These are phyloP conservation scores for Periconia macrospinosa DNA, from an alignment of 2,329 filamentous ascomycete genomes.

Conservation along the genomic window DNA sequence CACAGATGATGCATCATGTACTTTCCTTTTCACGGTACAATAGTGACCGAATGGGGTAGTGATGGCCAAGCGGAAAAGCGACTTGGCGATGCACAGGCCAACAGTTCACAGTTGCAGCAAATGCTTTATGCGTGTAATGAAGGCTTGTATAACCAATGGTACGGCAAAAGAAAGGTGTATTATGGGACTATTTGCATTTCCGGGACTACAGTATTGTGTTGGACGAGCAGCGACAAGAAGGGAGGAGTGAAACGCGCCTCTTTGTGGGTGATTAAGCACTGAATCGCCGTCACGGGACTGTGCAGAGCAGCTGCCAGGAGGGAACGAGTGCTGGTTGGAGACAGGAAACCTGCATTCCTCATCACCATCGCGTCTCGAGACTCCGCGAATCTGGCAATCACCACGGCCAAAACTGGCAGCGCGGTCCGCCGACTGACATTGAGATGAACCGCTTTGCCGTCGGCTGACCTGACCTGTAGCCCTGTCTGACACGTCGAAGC, in stretches of 20 bases:
- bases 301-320: not conserved
- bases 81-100: constrained; percentile 13
- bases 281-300: not conserved
- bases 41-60: constrained; percentile 10
- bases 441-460: not conserved
- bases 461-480: not conserved
- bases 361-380: not conserved
- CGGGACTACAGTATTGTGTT: too few relatives aligned
- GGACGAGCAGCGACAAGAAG: too few relatives aligned
- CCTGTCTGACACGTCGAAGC: constrained; percentile 5
- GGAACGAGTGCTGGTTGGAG: not conserved
- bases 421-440: not conserved
- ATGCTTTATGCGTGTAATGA: too few relatives aligned
- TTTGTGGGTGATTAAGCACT: not conserved
- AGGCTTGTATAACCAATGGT: too few relatives aligned
- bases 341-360: not conserved
- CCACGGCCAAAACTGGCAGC: not conserved
- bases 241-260: too few relatives aligned
- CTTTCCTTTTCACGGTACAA: constrained; percentile 1
- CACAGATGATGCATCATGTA: not conserved
- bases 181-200: too few relatives aligned
- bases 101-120: constrained; percentile 4
- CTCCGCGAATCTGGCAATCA: not conserved
- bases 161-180: too few relatives aligned
- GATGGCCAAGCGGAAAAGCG: constrained; percentile 2